Evolutionary conservation across 768 basidiomycete genomes (phyloP).

Genomic region (Hypsizygus marmoreus): DNA sequence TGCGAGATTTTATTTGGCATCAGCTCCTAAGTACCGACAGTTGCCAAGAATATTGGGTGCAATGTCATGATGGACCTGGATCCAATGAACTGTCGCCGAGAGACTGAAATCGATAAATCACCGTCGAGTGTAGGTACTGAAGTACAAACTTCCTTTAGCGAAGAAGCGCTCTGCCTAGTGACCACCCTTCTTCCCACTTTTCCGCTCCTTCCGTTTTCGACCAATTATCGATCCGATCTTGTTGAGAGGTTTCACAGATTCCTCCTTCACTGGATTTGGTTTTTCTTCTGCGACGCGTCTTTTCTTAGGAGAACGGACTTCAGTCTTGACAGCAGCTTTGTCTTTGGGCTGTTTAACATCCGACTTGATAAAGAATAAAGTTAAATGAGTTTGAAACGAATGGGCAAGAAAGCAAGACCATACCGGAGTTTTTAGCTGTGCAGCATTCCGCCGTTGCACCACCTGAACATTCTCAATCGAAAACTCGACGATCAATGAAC

Average conservation of each 20-base stretch:
- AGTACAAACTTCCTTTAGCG: neutral
- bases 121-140: no score
- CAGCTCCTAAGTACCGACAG: no score
- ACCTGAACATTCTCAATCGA: constrained; percentile 95
- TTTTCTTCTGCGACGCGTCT: constrained; percentile 30
- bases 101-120: neutral
- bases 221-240: constrained; percentile 75
- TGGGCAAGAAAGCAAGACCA: constrained; percentile 1
- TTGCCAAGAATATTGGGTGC: no score
- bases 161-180: neutral
- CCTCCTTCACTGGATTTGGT: constrained; percentile 16
- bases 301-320: constrained; percentile 43
- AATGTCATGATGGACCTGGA: no score
- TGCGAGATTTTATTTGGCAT: no score
- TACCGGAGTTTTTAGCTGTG: constrained; percentile 39
- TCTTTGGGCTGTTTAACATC: constrained; percentile 13
- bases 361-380: constrained; percentile 5
- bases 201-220: constrained; percentile 75
- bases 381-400: constrained; percentile 1
- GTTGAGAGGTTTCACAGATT: constrained; percentile 33
- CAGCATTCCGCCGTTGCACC: constrained; percentile 70
- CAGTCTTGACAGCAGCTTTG: constrained; percentile 13
- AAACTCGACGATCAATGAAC: constrained; percentile 85
- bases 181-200: constrained; percentile 32
- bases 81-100: no score